Evolutionary conservation across 2,329 filamentous ascomycete species (phyloP).

Genomic region (Fusarium sp.): DNA sequence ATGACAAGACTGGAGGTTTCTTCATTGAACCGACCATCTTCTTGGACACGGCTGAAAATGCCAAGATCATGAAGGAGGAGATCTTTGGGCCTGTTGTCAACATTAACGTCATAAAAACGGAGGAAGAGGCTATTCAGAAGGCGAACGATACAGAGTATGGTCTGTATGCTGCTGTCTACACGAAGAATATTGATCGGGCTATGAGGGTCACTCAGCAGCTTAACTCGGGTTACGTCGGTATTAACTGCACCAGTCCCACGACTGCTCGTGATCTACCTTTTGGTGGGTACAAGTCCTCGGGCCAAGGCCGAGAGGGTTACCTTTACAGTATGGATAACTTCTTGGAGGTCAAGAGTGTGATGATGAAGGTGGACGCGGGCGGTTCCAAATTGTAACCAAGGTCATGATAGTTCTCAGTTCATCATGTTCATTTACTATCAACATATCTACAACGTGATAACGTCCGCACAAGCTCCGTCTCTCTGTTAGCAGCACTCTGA

Average conservation of each 20-base stretch:
- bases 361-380: slow-evolving; percentile 32
- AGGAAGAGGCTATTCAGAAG: slow-evolving; percentile 49
- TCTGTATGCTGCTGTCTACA: slow-evolving; percentile 68
- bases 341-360: slow-evolving; percentile 37
- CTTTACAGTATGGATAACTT: slow-evolving; percentile 38
- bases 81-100: slow-evolving; percentile 73
- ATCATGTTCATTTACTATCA: too few relatives aligned
- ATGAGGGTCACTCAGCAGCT: slow-evolving; percentile 62
- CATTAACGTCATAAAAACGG: slow-evolving; percentile 58
- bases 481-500: rapidly evolving
- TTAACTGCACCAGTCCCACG: slow-evolving; percentile 57
- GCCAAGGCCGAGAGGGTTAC: slow-evolving; percentile 25
- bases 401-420: rapidly evolving
- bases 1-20: slow-evolving; percentile 18
- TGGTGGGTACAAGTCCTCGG: slow-evolving; percentile 33
- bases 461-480: not conserved
- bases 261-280: slow-evolving; percentile 26
- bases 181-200: slow-evolving; percentile 61
- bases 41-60: slow-evolving; percentile 40
- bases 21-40: slow-evolving; percentile 39
- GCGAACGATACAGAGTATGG: slow-evolving; percentile 64
- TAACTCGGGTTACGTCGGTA: slow-evolving; percentile 70
- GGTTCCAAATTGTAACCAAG: slow-evolving; percentile 8
- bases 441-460: too few relatives aligned
- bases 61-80: slow-evolving; percentile 68